Base-by-base conservation (phyloP, 495 filamentous ascomycete genomes). In the Lophiostoma macrostomum region DNA sequence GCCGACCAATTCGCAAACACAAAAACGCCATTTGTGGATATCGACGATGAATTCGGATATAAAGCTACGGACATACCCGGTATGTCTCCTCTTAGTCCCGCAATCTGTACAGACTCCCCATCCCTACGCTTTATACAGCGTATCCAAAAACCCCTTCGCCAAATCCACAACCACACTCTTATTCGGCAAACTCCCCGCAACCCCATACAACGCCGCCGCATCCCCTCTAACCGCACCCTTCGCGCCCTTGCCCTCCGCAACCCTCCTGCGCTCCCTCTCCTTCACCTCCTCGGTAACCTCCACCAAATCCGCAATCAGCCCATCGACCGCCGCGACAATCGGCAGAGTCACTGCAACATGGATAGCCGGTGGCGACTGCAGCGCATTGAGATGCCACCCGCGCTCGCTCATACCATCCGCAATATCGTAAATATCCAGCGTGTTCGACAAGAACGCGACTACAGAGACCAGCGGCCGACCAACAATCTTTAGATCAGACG, bases 301-400 rank as follows among this genome's bases (percentile, higher is more conserved):
- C 64, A 85, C 78, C 20, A 97, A 64, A 69, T 99, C 94, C 16
- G 64, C 70, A 28, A 90, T 80, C 20, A 99, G 77, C 65, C 77
- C 76, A 53, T 96, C 89, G 57, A 85, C 90, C 30, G 82, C 83
- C 55, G 75, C 76, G 7, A 84, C 82, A n/a, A 95, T 85, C 11
- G 91, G 93, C 60, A 90, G 60, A 1, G 94, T 97, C 40, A 96
- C 87, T n/a, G 93, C 93, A 22, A 96, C 85, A 69, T 99, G 93
- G 18, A 99, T 87, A n/a, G 89, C 94, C 0, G 94, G 80, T 6
- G 93, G 93, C 42, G 81, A 81, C 66, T 99, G 93, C 44, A 97
- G 75, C 5, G 91, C 89, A 64, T 96, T 99, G 39, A 99, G 77
- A 70, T 97, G 93, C 93, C 93, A 99, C 19, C 93, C 93, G 59